Evolutionary conservation across 176 grass and related monocot genomes (phyloP), one percentile per base, ranked within the genome.

Genomic region (Juncus effusus): DNA sequence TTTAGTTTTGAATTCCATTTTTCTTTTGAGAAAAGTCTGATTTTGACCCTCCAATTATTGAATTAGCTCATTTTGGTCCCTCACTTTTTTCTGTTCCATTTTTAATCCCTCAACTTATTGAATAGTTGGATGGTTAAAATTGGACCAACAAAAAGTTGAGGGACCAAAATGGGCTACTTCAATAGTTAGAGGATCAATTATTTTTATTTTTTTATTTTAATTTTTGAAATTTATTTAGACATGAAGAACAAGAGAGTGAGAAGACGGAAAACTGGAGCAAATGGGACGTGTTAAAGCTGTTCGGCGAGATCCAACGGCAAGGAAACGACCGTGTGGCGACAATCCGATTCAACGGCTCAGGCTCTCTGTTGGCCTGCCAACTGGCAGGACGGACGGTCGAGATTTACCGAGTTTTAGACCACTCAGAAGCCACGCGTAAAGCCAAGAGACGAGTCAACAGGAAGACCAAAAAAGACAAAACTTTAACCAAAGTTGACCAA

Each of bases 251-350:
- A 10, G 62, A 58, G 2, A 11, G 36, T 36, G 87, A 81, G 37
- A 76, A 76, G 59, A 64, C 62, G 10, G 82, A 91, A 12, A 81
- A 86, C 16, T 85, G 78, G 81, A 88, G 75, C 59, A 91, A 91
- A 54, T 96, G 92, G 92, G 92, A 91, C 37, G 54, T 90, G 40
- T 74, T 96, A 49, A 96, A 96, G 74, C 76, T 84, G 10, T 96
- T 88, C 85, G 92, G 92, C 9, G 92, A 96, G 54, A 96, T 96
- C 77, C 84, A 79, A 3, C 81, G 82, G 65, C 84, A 91, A 74
- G 85, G 70, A 67, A 96, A 88, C 59, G 87, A 96, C 59, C 81
- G 92, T 10, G 87, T 96, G 38, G 65, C 74, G n/a, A 81, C 84
- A 1, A 7, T 96, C 56, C 86, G 82, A 57, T 96, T 96, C 59